Conservation (phyloP, 1,139 yeast species). For the Geotrichum armillariae region DNA sequence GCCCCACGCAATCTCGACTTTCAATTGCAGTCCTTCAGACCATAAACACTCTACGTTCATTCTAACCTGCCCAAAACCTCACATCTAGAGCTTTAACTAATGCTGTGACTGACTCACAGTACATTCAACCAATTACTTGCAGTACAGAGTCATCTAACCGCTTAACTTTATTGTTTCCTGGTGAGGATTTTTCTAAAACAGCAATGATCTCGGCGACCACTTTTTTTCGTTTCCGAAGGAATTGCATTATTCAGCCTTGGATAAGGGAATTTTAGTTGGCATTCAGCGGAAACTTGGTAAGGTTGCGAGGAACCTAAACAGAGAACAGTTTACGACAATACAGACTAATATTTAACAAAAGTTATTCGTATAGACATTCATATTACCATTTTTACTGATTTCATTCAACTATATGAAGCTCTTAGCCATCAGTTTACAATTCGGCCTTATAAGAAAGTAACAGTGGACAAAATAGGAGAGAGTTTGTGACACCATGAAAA, state of each 20-base stretch:
- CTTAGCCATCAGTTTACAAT: no score
- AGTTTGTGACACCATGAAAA: no score
- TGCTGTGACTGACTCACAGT: not conserved
- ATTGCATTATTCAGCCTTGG: conserved; percentile 2
- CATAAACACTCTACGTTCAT: not conserved
- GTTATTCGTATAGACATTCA: no score
- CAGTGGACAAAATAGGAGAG: no score
- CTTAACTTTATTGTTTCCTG: not conserved
- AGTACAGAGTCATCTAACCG: not conserved
- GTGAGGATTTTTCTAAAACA: not conserved
- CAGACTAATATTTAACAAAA: no score
- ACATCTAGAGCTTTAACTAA: not conserved
- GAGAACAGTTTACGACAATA: no score
- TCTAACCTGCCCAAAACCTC: not conserved
- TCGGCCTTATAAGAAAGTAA: no score
- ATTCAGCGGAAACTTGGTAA: conserved; percentile 16
- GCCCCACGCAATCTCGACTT: not conserved
- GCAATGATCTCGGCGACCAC: conserved; percentile 10
- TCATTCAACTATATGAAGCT: no score
- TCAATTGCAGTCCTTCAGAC: not conserved
- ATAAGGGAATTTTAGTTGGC: conserved; percentile 9
- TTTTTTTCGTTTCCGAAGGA: conserved; percentile 9
- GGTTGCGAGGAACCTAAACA: no score
- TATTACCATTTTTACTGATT: no score
- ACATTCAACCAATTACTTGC: not conserved